phyloP scores from a whole-genome alignment of 2,329 filamentous ascomycete species.

The Mariannaea elegans region DNA sequence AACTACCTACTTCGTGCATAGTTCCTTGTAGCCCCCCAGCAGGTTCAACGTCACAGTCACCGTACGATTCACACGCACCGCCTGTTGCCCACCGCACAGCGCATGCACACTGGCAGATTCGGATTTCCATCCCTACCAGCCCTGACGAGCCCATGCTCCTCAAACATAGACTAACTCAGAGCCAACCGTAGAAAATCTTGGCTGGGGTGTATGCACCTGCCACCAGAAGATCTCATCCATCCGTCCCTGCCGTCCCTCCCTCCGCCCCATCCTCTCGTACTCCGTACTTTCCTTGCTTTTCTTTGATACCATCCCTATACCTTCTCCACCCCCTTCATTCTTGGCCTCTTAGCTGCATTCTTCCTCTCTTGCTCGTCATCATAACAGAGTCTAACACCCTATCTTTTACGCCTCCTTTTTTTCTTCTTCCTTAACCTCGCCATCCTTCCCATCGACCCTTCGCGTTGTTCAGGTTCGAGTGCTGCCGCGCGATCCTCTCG shows the following conservation, averaged over 20 bases:
- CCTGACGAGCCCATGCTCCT: too few species aligned
- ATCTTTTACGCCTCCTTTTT: neutral
- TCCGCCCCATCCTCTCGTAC: constrained; percentile 4
- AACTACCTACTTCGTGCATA: neutral
- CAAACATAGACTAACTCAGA: neutral
- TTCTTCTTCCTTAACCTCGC: constrained; percentile 13
- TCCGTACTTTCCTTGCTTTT: neutral
- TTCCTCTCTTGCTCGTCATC: constrained; percentile 2
- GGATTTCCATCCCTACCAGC: neutral
- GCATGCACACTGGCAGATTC: constrained; percentile 3
- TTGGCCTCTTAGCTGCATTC: constrained; percentile 18
- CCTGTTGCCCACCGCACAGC: constrained; percentile 3
- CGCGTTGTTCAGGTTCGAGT: neutral
- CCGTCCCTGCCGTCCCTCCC: neutral
- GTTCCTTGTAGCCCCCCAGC: neutral
- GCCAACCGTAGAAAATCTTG: neutral
- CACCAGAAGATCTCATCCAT: constrained; percentile 11
- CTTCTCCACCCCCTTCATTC: constrained; percentile 24
- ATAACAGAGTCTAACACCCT: constrained; percentile 13
- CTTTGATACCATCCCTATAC: constrained; percentile 4
- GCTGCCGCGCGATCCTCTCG: constrained; percentile 3
- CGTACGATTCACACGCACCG: constrained; percentile 8
- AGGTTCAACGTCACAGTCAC: neutral
- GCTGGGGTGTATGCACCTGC: neutral
- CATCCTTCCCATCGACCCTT: neutral